phyloP scores from a whole-genome alignment of 257 asterid genomes.

The Fraxinus americana region DNA sequence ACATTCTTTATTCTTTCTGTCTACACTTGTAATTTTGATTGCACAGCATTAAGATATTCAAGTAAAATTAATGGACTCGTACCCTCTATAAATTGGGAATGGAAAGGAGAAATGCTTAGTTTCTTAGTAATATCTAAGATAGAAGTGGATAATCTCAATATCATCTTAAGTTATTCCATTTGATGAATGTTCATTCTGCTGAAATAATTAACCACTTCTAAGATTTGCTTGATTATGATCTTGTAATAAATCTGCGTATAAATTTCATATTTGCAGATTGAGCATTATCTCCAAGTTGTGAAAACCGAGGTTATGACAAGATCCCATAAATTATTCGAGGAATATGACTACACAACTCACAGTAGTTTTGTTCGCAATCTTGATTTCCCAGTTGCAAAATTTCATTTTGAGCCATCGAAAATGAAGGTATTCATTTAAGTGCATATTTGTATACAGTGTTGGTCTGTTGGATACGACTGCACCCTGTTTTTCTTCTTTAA shows the following conservation, averaged over 20 bases:
- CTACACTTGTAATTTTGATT: too few species aligned
- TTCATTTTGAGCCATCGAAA: slow-evolving; percentile 82
- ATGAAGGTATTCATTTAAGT: slow-evolving; percentile 64
- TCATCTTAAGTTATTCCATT: too few species aligned
- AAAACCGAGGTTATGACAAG: slow-evolving; percentile 90
- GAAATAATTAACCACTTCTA: neutral
- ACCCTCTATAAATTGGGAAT: too few species aligned
- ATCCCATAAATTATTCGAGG: slow-evolving; percentile 79
- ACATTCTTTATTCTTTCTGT: too few species aligned
- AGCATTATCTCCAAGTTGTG: slow-evolving; percentile 91
- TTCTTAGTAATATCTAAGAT: too few species aligned
- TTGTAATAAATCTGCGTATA: neutral
- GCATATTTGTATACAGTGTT: too few species aligned
- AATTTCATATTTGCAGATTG: slow-evolving; percentile 62
- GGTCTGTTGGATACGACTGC: too few species aligned
- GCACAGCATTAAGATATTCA: too few species aligned
- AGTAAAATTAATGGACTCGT: too few species aligned
- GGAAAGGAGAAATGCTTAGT: too few species aligned
- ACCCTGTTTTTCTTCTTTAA: too few species aligned
- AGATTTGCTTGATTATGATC: neutral
- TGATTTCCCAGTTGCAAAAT: slow-evolving; percentile 78
- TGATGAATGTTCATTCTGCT: neutral
- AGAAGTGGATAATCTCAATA: too few species aligned
- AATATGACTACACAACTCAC: slow-evolving; percentile 91
- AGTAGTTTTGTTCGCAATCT: slow-evolving; percentile 82